Evolutionary conservation across 164 flowering plant species (phyloP), one percentile per base, ranked within the genome.

Genomic region (Umbellularia californica): DNA sequence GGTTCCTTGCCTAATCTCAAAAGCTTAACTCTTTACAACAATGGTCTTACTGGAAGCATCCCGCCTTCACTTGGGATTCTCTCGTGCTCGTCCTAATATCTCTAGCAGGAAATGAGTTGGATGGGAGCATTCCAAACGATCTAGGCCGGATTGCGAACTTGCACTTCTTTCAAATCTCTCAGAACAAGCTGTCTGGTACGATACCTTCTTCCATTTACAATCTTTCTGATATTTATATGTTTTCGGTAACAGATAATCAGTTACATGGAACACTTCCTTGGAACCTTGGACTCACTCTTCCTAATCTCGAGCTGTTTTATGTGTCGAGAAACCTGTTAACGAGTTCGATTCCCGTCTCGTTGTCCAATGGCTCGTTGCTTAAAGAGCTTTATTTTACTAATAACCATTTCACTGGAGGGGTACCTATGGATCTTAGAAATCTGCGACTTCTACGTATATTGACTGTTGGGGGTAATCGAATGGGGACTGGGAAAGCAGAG

Each of bases 131-230:
- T 19, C 75, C 75, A 6, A 1, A 3, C 27, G 65, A 55, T 19
- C 25, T 52, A 13, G 73, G 73, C 47, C 10, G 65, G 25, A 3
- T 58, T 0, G 0, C 22, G 6, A 55, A n/a, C 0, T 1, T 58
- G 13, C 2, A 15, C 1, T 52, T 6, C 15, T 19, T 71, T 0
- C 41, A 19, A 0, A 7, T 71, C 22, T 0, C 35, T 25, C 0
- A 24, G 0, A 70, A 70, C 2, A 10, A 11, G 12, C 27, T 70
- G 17, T 47, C 30, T 22, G 72, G 72, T 11, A 70, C 28, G n/a
- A 10, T 70, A 14, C 75, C 69, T 25, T 52, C 75, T 2, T 72
- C 75, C 7, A n/a, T 72, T 15, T 62, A 22, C 55, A 72, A 72
- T 47, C 51, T 72, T 0, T 63, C 75, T 0, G 1, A 15, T 22